These are phyloP conservation scores for Mycosarcoma maydis DNA, from an alignment of 1,284 basidiomycete species.

Conservation along the genomic window DNA sequence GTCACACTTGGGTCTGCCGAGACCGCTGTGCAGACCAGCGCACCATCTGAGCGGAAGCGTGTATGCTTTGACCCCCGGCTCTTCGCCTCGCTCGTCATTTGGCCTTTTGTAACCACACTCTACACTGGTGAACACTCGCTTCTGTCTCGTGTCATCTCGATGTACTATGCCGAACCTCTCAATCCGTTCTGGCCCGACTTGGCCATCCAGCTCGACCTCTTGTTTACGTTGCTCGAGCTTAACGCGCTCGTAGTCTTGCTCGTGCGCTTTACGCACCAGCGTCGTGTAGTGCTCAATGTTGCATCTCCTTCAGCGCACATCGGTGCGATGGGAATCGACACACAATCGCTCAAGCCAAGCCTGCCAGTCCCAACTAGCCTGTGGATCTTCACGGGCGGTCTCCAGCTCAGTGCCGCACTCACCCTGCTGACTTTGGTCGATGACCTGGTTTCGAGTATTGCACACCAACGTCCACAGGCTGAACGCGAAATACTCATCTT, in stretches of 20 bases:
- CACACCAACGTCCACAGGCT: too few species aligned
- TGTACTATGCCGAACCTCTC: not conserved
- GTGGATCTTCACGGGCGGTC: not conserved
- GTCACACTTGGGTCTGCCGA: not conserved
- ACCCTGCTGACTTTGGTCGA: not conserved
- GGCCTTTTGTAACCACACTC: too few species aligned
- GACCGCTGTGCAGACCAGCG: not conserved
- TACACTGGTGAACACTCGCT: constrained; percentile 1
- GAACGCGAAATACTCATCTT: too few species aligned
- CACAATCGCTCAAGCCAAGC: not conserved
- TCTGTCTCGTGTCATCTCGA: not conserved
- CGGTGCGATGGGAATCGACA: not conserved
- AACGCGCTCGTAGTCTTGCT: not conserved
- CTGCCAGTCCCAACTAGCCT: not conserved
- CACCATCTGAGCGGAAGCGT: not conserved
- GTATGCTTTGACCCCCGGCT: not conserved
- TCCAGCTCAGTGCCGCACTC: not conserved
- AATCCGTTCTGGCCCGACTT: not conserved
- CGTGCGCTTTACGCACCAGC: not conserved
- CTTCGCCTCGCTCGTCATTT: not conserved
- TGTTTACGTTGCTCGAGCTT: not conserved
- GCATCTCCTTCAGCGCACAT: not conserved
- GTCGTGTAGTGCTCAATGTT: not conserved
- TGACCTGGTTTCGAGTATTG: too few species aligned
- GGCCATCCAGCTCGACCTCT: not conserved